phyloP scores from a whole-genome alignment of 2,329 filamentous ascomycete species.

The Aureobasidium namibiae region DNA sequence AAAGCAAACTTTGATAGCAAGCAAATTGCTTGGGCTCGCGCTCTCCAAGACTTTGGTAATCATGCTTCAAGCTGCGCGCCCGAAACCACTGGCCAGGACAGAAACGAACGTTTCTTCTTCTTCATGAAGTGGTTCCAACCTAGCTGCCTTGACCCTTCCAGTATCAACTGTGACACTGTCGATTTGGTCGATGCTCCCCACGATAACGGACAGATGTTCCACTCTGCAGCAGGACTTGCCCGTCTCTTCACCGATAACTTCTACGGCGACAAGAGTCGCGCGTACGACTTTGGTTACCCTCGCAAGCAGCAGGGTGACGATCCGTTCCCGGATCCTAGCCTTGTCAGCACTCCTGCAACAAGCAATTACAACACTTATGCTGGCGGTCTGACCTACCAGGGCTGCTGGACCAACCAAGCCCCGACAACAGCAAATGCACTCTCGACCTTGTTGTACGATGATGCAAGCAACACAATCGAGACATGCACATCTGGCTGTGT shows the following conservation, averaged over 20 bases:
- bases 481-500: slow-evolving; percentile 25
- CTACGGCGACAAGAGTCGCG: slow-evolving; percentile 25
- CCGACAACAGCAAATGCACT: slow-evolving; percentile 18
- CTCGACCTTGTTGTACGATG: slow-evolving; percentile 21
- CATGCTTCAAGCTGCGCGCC: slow-evolving; percentile 27
- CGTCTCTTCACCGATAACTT: slow-evolving; percentile 33
- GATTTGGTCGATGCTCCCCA: slow-evolving; percentile 29
- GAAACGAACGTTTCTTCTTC: slow-evolving; percentile 33
- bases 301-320: slow-evolving; percentile 26
- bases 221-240: slow-evolving; percentile 25
- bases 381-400: slow-evolving; percentile 29
- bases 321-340: slow-evolving; percentile 27
- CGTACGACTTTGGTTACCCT: slow-evolving; percentile 31
- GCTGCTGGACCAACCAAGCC: slow-evolving; percentile 28
- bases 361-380: slow-evolving; percentile 25
- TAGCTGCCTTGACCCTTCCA: slow-evolving; percentile 17
- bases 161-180: slow-evolving; percentile 26
- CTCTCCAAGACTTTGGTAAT: slow-evolving; percentile 27
- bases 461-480: slow-evolving; percentile 24
- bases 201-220: slow-evolving; percentile 29
- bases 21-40: slow-evolving; percentile 27
- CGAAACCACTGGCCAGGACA: slow-evolving; percentile 25
- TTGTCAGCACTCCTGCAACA: slow-evolving; percentile 17
- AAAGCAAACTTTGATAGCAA: slow-evolving; percentile 28
- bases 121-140: slow-evolving; percentile 30